Conservation (phyloP, 2,329 filamentous ascomycete species). For the Penicillium sp. region DNA sequence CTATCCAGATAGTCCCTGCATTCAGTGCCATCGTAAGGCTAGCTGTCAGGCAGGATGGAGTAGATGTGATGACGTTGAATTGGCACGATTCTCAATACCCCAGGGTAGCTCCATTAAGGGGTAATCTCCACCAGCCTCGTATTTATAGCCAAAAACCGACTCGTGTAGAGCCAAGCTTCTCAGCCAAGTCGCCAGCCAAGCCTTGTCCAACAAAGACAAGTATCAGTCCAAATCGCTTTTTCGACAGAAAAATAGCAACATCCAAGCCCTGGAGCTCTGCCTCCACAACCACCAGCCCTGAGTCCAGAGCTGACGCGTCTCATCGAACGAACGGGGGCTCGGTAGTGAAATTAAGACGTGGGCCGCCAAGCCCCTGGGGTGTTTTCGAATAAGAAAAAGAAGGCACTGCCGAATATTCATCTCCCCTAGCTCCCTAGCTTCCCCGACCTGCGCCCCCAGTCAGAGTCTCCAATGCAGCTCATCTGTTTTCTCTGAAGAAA, state of each 20-base stretch:
- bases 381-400: constrained; percentile 1
- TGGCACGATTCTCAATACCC: not conserved
- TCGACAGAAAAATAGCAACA: not conserved
- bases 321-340: not conserved
- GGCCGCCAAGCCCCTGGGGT: constrained; percentile 9
- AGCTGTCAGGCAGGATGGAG: not conserved
- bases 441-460: not conserved
- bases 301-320: constrained; percentile 7
- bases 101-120: not conserved
- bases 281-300: not conserved
- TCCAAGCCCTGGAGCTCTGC: not conserved
- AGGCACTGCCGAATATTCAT: not conserved
- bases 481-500: not conserved
- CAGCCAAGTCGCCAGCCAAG: constrained; percentile 3
- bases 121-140: not conserved
- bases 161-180: constrained; percentile 7
- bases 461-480: not conserved
- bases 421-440: not conserved
- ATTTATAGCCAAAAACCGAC: not conserved
- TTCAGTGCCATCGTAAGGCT: not conserved
- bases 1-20: not conserved
- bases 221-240: not conserved
- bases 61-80: not conserved
- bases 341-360: not conserved
- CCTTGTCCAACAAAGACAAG: not conserved